Percentiles rank a stretch among this genome's conserved stretches.
Evolutionary conservation across 371 early-diverging fungal genomes (phyloP).

Genomic region (Mucor saturninus): DNA sequence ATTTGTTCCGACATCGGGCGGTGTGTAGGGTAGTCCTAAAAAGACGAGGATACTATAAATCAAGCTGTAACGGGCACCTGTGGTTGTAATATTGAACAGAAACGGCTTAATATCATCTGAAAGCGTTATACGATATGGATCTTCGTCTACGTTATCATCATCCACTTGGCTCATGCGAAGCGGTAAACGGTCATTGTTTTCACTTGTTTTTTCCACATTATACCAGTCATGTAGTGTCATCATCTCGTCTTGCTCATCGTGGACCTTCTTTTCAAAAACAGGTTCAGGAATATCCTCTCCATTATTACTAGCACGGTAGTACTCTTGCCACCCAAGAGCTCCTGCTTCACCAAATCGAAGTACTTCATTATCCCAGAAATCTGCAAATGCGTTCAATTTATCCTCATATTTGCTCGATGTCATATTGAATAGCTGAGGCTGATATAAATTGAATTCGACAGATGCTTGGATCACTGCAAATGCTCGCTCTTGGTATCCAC

Average conservation of each 20-base stretch:
- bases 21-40: conserved; percentile 59
- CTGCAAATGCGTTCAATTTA: conserved; percentile 62
- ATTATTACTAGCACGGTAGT: conserved; percentile 27
- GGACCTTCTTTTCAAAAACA: not conserved
- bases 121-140: conserved; percentile 73
- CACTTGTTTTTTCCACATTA: conserved; percentile 11
- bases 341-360: conserved; percentile 80
- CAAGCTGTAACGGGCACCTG: conserved; percentile 43
- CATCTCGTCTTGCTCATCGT: not conserved
- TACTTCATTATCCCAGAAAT: conserved; percentile 81
- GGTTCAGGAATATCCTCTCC: conserved; percentile 15
- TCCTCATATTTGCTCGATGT: conserved; percentile 40
- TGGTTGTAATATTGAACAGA: conserved; percentile 59
- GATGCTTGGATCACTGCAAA: conserved; percentile 71
- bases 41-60: conserved; percentile 60
- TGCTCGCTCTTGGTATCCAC: conserved; percentile 78
- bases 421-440: conserved; percentile 48
- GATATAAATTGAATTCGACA: conserved; percentile 74
- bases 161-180: conserved; percentile 32
- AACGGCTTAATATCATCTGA: conserved; percentile 75
- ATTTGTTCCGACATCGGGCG: conserved; percentile 55
- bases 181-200: conserved; percentile 32
- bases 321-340: conserved; percentile 64
- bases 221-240: conserved; percentile 20
- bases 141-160: conserved; percentile 50